Evolutionary conservation across 2,329 filamentous ascomycete species (phyloP).

Genomic region (Simplicillium sp.): DNA sequence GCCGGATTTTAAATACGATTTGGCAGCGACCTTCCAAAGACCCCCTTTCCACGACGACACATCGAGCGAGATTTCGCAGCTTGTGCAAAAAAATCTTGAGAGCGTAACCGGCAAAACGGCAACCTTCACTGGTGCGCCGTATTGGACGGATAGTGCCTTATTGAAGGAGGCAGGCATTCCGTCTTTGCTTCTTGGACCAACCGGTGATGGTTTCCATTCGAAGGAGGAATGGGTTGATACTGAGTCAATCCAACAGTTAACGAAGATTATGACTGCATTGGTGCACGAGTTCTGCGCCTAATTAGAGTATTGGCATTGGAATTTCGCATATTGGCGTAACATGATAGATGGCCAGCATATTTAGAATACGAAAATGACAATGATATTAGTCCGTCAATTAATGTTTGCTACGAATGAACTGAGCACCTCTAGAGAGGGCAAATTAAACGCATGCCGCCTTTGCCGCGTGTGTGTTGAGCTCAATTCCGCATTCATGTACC

Average conservation of each 20-base stretch:
- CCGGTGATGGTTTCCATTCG: constrained; percentile 37
- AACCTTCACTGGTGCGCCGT: constrained; percentile 19
- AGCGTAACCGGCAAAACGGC: constrained; percentile 16
- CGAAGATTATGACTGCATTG: constrained; percentile 15
- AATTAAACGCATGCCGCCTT: no score
- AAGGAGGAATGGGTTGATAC: constrained; percentile 40
- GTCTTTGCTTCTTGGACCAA: constrained; percentile 34
- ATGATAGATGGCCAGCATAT: no score
- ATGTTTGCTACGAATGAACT: no score
- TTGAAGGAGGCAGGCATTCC: constrained; percentile 33
- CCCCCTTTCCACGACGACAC: constrained; percentile 28
- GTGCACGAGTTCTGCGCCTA: constrained; percentile 18
- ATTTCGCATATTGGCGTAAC: no score
- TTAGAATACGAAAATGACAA: no score
- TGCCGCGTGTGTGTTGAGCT: no score
- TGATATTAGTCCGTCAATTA: no score
- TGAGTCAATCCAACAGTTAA: constrained; percentile 27
- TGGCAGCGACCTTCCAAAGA: constrained; percentile 30
- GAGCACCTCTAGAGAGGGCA: no score
- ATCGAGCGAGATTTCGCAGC: constrained; percentile 29
- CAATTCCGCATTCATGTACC: no score
- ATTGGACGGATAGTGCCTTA: constrained; percentile 43
- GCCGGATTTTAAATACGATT: constrained; percentile 27
- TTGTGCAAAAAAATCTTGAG: constrained; percentile 18
- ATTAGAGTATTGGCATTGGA: neutral